Conservation (phyloP, 192 early-diverging fungal species). For the Podila clonocystis region DNA sequence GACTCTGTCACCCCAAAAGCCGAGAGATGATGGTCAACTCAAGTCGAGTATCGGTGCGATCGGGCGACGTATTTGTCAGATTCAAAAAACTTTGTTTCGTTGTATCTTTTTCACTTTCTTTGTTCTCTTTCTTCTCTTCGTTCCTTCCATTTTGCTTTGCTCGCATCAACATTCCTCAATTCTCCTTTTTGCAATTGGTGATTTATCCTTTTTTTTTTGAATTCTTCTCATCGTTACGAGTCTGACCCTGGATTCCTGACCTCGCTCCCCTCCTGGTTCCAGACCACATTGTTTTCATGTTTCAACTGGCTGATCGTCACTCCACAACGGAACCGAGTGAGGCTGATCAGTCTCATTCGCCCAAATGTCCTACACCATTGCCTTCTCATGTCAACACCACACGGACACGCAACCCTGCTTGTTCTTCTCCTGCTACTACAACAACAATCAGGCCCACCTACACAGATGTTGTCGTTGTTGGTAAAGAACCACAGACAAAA, state of each 20-base stretch:
- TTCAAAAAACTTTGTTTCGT: background rate
- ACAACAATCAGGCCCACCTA: background rate
- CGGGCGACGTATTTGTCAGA: background rate
- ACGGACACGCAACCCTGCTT: too few species aligned
- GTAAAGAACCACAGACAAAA: background rate
- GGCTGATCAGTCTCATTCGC: too few species aligned
- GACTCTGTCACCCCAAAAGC: too few species aligned
- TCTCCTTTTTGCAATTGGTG: background rate
- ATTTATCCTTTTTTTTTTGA: background rate
- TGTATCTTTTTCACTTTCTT: background rate
- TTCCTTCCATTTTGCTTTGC: background rate
- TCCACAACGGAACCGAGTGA: too few species aligned
- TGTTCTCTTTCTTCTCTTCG: background rate
- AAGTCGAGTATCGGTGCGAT: too few species aligned
- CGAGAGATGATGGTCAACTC: too few species aligned
- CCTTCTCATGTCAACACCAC: too few species aligned
- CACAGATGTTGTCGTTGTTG: slow-evolving; percentile 25
- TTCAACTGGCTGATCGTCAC: background rate
- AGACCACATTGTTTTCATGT: background rate
- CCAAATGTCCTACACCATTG: too few species aligned
- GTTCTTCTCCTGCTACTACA: too few species aligned
- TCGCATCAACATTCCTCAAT: background rate
- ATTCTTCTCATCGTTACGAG: background rate
- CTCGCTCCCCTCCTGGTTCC: background rate
- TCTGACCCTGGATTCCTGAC: background rate